Percentiles rank a stretch among this genome's conserved stretches.
Evolutionary conservation across 202 grass and related monocot species (phyloP).

Genomic region (Hordeum pubiflorum): DNA sequence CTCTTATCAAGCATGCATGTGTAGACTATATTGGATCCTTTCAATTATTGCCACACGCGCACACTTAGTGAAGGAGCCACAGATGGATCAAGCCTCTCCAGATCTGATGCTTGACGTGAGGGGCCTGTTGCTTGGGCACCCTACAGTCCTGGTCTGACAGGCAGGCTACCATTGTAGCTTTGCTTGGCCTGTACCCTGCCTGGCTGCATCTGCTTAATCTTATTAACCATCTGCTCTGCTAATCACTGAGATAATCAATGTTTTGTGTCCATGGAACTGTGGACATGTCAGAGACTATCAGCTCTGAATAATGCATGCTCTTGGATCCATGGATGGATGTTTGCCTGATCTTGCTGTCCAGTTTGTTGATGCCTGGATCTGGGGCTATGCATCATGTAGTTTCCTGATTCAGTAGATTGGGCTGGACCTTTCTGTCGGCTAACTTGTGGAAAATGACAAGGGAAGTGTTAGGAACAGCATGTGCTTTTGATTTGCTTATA

Average conservation of each 20-base stretch:
- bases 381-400: background rate
- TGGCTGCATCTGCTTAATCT: slow-evolving; percentile 18
- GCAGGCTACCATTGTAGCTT: slow-evolving; percentile 6
- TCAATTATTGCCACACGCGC: slow-evolving; percentile 33
- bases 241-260: background rate
- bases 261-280: slow-evolving; percentile 6
- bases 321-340: slow-evolving; percentile 19
- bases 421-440: background rate
- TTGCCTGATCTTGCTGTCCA: slow-evolving; percentile 8
- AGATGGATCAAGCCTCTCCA: background rate
- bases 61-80: background rate
- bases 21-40: slow-evolving; percentile 7
- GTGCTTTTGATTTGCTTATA: background rate
- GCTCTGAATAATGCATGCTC: slow-evolving; percentile 26
- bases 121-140: slow-evolving; percentile 22
- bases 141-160: slow-evolving; percentile 4
- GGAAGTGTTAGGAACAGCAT: background rate
- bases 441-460: background rate
- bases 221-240: background rate
- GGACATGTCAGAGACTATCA: slow-evolving; percentile 19
- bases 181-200: background rate
- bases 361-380: background rate
- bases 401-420: background rate
- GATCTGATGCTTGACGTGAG: slow-evolving; percentile 31
- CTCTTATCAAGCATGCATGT: background rate